Base-by-base conservation (phyloP, 1,139 yeast genomes). In the Citeromyces hawaiiensis region DNA sequence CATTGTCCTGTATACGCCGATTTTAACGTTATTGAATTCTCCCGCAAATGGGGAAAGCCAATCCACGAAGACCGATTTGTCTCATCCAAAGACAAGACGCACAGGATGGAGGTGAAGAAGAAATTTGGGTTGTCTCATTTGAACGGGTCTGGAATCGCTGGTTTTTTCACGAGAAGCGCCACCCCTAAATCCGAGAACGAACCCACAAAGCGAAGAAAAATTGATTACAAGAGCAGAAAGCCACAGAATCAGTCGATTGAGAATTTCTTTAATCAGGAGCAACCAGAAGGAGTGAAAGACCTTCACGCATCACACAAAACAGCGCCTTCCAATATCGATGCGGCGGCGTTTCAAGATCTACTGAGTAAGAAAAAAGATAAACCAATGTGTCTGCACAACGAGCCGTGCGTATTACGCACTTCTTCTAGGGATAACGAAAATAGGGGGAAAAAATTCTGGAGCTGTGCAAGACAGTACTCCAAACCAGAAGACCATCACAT, bases 1-100 rank as follows among this genome's bases (percentile, higher is more conserved):
- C 98, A 91, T 57, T 91, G 97, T 56, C 98, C 98, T 0, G 75
- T 86, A 0, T 86, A 59, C 51, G 70, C 88, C 1, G 96, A 87
- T 54, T 55, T 85, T 39, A 61, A 61, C 29, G 45, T 60, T 6
- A 42, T 43, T 4, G 43, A 43, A 0, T 41, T 42, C 7, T 27
- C 36, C 10, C 3, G 40, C 7, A 30, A 9, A 19, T 19, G 21
- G 21, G 21, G 21, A 19, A 19, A 19, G 21, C 21, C 21, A 3
- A 19, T 23, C 42, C 29, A 15, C 23, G 31, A 38, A 18, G 45
- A 44, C 15, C 30, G 39, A 15, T 39, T 39, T 25, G 41, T 38
- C 7, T 33, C 16, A 11, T 34, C 11, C 35, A 41, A 35, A 37
- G 36, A 38, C 23, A 31, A 45, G 42, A 23, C 47, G 45, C 38